Evolutionary conservation across 2,329 filamentous ascomycete genomes (phyloP), one percentile per base, ranked within the genome.

Genomic region (Chaetomium sp.): DNA sequence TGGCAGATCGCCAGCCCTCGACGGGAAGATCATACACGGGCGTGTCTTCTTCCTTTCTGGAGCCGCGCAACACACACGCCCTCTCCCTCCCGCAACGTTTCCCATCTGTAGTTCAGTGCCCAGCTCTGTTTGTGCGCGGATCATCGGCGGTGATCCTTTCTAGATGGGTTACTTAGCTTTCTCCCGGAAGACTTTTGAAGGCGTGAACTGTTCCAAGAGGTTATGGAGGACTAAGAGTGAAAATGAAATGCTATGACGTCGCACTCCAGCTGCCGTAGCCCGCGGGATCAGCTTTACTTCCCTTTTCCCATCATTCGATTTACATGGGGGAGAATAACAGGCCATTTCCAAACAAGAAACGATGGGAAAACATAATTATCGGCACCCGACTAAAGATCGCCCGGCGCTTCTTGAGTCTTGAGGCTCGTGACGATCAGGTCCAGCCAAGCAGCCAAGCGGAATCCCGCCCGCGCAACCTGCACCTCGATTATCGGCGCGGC

Each of bases 401-500:
- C 59, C 46, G 53, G 38, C n/a, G 49, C 41, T 4, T 51, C 35
- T 33, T 43, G 42, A 32, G 37, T 58, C 35, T 57, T 58, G 27
- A 62, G 54, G 42, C 38, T 52, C 44, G 74, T 70, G 7, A 74
- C 81, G 63, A 87, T 83, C 62, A 77, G 71, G 65, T 88, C 84
- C 58, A 88, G 70, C 82, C 83, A 88, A 19, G 78, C 78, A 1
- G 81, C 86, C 67, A 89, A 75, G 49, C 87, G 78, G 67, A 82
- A 87, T 9, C 87, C 87, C 4, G 83, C 87, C 60, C 80, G 81
- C 6, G 86, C 86, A 58, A 90, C 75, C 66, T 86, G 81, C 57
- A 80, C 66, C 69, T 89, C 82, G 46, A 89, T 75, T 55, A 85
- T 79, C 19, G 79, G 81, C n/a, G 79, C 79, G 2, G 84, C 85